Evolutionary conservation across 129 eudicot genomes (phyloP).

Genomic region (Lactuca sativa): DNA sequence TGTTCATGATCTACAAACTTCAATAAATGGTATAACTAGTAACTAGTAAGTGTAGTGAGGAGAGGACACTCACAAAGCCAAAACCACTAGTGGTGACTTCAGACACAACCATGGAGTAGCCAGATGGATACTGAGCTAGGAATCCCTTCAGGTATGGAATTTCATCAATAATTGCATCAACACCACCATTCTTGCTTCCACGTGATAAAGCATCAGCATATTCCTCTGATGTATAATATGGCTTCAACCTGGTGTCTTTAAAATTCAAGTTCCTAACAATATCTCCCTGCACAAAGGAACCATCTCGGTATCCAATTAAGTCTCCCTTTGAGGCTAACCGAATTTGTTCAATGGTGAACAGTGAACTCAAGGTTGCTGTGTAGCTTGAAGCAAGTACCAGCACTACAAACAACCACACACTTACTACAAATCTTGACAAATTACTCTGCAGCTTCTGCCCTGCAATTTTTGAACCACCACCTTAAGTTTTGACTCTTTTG

Average conservation of each 20-base stretch:
- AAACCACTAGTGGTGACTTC: constrained; percentile 24
- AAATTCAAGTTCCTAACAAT: too few relatives aligned
- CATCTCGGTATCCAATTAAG: background rate
- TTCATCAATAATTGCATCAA: background rate
- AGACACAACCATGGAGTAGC: constrained; percentile 18
- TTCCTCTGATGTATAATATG: background rate
- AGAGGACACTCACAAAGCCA: constrained; percentile 35
- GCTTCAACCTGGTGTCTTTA: background rate
- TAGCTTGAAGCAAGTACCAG: constrained; percentile 42
- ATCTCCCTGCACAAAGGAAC: background rate
- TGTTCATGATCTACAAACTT: background rate
- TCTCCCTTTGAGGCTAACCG: constrained; percentile 21
- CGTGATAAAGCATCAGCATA: background rate
- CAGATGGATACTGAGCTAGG: background rate
- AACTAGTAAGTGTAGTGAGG: background rate
- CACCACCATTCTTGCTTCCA: background rate
- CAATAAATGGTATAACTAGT: background rate
- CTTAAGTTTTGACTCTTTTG: background rate
- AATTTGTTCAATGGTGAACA: constrained; percentile 42
- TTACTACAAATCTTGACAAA: constrained; percentile 38
- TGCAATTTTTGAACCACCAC: background rate
- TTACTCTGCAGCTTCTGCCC: constrained; percentile 31
- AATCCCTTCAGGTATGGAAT: background rate
- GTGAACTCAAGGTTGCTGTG: constrained; percentile 47
- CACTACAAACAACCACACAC: constrained; percentile 42